phyloP scores from a whole-genome alignment of 2,329 filamentous ascomycete species.

The Aureobasidium vineae region DNA sequence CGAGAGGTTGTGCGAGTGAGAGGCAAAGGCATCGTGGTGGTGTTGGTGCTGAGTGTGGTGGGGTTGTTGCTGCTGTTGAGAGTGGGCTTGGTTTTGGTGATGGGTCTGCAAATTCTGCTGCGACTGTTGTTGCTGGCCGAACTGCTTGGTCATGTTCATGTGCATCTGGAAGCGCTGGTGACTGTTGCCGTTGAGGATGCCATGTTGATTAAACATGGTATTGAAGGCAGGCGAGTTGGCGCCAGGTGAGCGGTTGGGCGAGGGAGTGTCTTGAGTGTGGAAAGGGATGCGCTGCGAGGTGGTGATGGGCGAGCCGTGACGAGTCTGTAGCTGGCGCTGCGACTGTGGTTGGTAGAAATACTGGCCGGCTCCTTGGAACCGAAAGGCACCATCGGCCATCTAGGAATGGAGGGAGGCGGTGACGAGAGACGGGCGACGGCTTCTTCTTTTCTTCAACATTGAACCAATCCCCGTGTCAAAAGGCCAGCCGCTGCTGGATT shows the following conservation, averaged over 20 bases:
- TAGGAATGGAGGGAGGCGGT: constrained; percentile 47
- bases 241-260: constrained; percentile 58
- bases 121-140: constrained; percentile 58
- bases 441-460: constrained; percentile 53
- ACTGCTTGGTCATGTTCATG: constrained; percentile 68
- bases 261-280: constrained; percentile 53
- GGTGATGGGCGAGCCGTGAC: constrained; percentile 49
- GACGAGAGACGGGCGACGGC: constrained; percentile 46
- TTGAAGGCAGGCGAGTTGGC: constrained; percentile 49
- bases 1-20: constrained; percentile 63
- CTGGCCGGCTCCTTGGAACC: constrained; percentile 61
- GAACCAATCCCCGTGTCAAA: constrained; percentile 32
- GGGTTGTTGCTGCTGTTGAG: constrained; percentile 55
- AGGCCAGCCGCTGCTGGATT: constrained; percentile 27
- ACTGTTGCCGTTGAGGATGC: constrained; percentile 70
- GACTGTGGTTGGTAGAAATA: constrained; percentile 58
- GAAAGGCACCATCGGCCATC: constrained; percentile 67
- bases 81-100: constrained; percentile 45
- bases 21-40: constrained; percentile 57
- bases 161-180: constrained; percentile 55
- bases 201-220: constrained; percentile 74
- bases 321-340: constrained; percentile 46
- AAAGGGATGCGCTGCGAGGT: constrained; percentile 39
- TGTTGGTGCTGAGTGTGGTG: constrained; percentile 44
- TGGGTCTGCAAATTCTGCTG: constrained; percentile 33